Conservation (phyloP, 805 yeast species). For the Candida maris region DNA sequence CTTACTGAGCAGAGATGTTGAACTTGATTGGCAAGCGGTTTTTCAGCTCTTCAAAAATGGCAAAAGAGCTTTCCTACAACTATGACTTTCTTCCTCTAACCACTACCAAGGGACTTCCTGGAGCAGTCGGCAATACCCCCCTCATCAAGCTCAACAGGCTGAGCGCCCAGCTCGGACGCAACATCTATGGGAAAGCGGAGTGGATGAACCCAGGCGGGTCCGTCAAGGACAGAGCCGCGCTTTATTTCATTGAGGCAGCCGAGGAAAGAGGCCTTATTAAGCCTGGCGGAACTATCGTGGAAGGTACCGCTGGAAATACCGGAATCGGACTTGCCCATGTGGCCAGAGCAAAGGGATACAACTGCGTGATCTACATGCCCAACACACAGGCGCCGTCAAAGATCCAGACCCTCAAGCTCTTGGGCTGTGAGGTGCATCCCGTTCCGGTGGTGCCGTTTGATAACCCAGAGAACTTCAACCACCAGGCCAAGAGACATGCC, state of each 20-base stretch:
- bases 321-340: conserved; percentile 86
- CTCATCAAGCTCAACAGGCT: conserved; percentile 57
- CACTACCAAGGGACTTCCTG: conserved; percentile 65
- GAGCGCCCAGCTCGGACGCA: conserved; percentile 59
- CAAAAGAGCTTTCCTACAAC: conserved; percentile 19
- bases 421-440: conserved; percentile 86
- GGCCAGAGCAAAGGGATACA: conserved; percentile 79
- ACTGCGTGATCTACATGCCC: conserved; percentile 87
- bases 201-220: conserved; percentile 93
- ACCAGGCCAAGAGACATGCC: conserved; percentile 83
- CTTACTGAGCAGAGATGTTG: too few species aligned
- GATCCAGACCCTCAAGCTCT: conserved; percentile 64
- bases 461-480: conserved; percentile 82
- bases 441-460: conserved; percentile 84
- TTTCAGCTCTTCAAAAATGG: conserved; percentile 12
- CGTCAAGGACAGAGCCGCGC: conserved; percentile 87
- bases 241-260: conserved; percentile 73
- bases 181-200: conserved; percentile 87
- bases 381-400: conserved; percentile 81
- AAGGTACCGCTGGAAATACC: conserved; percentile 96
- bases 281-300: conserved; percentile 85
- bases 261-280: conserved; percentile 59
- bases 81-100: conserved; percentile 61
- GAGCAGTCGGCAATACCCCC: conserved; percentile 94
- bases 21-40: conserved; percentile 10